Base-by-base conservation (phyloP, 805 yeast species). In the Pichia californica region DNA sequence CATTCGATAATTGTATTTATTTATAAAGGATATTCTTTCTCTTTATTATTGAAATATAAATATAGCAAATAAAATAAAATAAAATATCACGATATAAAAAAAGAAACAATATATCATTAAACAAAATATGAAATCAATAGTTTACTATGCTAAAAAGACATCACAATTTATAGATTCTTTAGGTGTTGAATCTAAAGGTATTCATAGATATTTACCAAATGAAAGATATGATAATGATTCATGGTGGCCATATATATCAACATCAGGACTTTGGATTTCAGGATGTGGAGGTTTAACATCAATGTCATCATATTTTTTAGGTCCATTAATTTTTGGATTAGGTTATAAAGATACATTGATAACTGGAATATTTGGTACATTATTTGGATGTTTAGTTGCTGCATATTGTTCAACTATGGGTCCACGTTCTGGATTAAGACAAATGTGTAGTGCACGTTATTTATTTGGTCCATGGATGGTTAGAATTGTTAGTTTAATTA, bases 281-380 rank as follows among this genome's bases (percentile, higher is more conserved):
- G 95, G 91, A 0, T 75, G 89, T 46, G 94, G 95, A 41, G 88
- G 95, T 0, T 66, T 88, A n/a, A 81, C 94, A 3, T 85, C 96
- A 1, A 84, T 88, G 88, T 83, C 95, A 1, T 77, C 93, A 1
- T 88, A 76, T 56, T 77, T 83, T 43, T 64, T 86, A 36, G 93
- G 94, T 0, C 86, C 95, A 0, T 59, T 85, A 39, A 56, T 84
- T 3, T 88, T 76, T 56, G 83, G 76, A 3, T 65, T 88, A 20
- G 85, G 87, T 13, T 80, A 84, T 53, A 74, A 65, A 45, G 82
- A 85, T 52, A 66, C 85, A 1, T 55, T 84, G 48, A 62, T 77
- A 4, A 67, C 78, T 16, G 94, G 94, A 2, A 49, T 83, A 16
- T 51, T 79, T 5, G 87, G 87, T 1, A 74, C 76, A 46, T 59